phyloP scores from a whole-genome alignment of 345 rosid species.

The Eucalyptus victrix region DNA sequence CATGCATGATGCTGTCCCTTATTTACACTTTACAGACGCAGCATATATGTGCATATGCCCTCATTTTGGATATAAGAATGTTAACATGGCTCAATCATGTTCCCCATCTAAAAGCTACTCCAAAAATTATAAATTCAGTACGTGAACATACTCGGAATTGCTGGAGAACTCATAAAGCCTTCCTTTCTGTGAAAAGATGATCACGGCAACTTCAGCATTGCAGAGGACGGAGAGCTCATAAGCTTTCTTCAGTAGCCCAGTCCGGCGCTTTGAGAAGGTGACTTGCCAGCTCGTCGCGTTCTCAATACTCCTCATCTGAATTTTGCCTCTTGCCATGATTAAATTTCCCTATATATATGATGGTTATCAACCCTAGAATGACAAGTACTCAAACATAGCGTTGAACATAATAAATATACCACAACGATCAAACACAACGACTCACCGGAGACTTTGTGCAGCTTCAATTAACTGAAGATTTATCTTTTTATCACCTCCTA shows the following conservation, averaged over 20 bases:
- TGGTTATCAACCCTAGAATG: neutral
- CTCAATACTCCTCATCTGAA: neutral
- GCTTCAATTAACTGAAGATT: neutral
- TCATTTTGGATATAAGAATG: neutral
- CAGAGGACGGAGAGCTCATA: neutral
- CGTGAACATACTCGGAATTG: neutral
- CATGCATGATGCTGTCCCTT: neutral
- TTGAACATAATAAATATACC: neutral
- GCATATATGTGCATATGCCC: neutral
- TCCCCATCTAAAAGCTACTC: neutral
- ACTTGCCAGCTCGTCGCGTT: neutral
- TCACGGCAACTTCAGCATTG: neutral
- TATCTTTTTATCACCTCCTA: neutral
- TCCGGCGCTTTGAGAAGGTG: neutral
- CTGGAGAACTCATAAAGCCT: neutral
- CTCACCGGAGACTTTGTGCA: neutral
- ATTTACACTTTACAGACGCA: neutral
- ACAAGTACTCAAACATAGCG: neutral
- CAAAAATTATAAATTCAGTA: neutral
- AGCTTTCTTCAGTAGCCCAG: neutral
- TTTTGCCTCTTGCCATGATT: neutral
- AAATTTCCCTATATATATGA: neutral
- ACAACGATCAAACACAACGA: neutral
- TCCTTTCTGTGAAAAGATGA: neutral
- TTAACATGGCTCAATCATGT: neutral